A percentile compares a stretch with the other conserved stretches of the same genome.
Conservation (phyloP, 768 basidiomycete genomes). For the Filobasidium wieringae region DNA sequence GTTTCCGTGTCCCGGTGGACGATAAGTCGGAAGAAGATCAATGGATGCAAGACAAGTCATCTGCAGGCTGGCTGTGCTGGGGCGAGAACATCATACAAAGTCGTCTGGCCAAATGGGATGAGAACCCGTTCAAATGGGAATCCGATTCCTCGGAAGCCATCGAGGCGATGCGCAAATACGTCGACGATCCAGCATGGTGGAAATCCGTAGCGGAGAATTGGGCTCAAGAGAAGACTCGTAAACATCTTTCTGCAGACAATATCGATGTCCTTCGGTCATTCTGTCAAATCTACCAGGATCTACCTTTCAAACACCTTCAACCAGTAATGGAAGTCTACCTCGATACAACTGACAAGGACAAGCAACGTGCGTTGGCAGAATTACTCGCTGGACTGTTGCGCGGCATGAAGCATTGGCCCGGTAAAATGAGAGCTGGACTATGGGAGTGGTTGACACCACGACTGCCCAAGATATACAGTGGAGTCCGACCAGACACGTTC, state of each 20-base stretch:
- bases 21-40: conserved; percentile 23
- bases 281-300: conserved; percentile 64
- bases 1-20: conserved; percentile 48
- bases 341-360: conserved; percentile 58
- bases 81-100: conserved; percentile 46
- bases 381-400: conserved; percentile 62
- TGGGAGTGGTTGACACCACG: conserved; percentile 63
- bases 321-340: conserved; percentile 50
- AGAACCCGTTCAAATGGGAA: conserved; percentile 46
- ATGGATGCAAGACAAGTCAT: conserved; percentile 50
- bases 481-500: conserved; percentile 72
- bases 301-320: conserved; percentile 53
- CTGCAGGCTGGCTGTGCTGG: conserved; percentile 72
- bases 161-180: conserved; percentile 45
- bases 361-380: conserved; percentile 77
- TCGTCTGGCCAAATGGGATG: conserved; percentile 29
- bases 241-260: conserved; percentile 46
- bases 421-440: conserved; percentile 45
- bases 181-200: conserved; percentile 51
- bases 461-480: conserved; percentile 53
- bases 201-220: conserved; percentile 46
- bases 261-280: conserved; percentile 43
- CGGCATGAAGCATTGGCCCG: conserved; percentile 73
- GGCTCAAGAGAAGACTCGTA: conserved; percentile 66
- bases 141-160: conserved; percentile 47